phyloP scores from a whole-genome alignment of 1,139 yeast species.

The Lodderomyces elongisporus region DNA sequence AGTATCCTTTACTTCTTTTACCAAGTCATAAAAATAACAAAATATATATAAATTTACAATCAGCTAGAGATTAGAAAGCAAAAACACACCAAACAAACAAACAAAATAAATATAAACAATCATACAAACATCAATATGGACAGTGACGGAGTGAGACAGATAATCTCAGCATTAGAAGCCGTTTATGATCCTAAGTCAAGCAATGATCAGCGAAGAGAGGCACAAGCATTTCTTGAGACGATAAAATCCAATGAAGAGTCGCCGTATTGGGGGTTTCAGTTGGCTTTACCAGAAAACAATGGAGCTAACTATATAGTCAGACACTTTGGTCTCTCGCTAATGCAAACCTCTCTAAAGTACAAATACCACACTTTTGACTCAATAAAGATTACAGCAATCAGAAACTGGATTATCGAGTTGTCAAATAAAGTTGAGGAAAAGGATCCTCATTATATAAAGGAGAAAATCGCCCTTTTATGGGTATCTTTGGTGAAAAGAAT shows the following conservation, averaged over 20 bases:
- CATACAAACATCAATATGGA: too few species aligned
- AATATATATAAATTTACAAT: too few species aligned
- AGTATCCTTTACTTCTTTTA: too few species aligned
- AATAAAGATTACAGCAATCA: constrained; percentile 63
- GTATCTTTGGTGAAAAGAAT: constrained; percentile 86
- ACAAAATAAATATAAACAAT: too few species aligned
- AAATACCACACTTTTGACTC: constrained; percentile 53
- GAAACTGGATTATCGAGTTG: constrained; percentile 81
- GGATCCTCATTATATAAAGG: constrained; percentile 88
- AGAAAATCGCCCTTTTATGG: constrained; percentile 87
- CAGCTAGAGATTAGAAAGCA: too few species aligned
- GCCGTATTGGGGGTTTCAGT: constrained; percentile 89
- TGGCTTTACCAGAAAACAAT: constrained; percentile 61
- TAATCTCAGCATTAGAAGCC: constrained; percentile 70
- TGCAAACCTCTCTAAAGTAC: constrained; percentile 65
- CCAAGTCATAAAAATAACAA: too few species aligned
- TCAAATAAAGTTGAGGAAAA: constrained; percentile 51
- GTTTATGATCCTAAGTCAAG: constrained; percentile 71
- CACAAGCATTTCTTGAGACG: constrained; percentile 69
- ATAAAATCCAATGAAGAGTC: constrained; percentile 76
- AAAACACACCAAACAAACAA: too few species aligned
- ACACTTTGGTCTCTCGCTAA: constrained; percentile 81
- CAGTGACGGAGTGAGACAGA: constrained; percentile 59
- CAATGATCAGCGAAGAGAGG: constrained; percentile 60
- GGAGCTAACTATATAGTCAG: constrained; percentile 68